phyloP scores from a whole-genome alignment of 2,329 filamentous ascomycete species.

The Claviceps sp. region DNA sequence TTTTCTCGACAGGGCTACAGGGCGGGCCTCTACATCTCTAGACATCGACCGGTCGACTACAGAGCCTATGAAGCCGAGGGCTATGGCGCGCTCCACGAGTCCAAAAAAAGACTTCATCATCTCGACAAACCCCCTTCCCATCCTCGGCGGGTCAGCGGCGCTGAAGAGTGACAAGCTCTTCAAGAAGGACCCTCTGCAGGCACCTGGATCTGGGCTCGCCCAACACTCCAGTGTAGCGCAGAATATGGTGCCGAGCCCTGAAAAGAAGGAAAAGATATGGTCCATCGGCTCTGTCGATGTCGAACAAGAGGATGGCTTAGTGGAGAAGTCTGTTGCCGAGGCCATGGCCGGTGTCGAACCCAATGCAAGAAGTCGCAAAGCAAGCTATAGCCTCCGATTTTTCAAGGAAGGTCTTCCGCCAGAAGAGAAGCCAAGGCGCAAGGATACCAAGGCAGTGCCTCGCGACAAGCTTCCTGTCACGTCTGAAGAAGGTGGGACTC shows the following conservation, averaged over 20 bases:
- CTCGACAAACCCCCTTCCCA: conserved; percentile 10
- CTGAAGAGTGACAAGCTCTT: conserved; percentile 6
- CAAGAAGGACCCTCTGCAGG: conserved; percentile 7
- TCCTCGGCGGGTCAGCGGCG: conserved; percentile 6
- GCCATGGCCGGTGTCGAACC: conserved; percentile 48
- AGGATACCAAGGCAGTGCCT: conserved; percentile 25
- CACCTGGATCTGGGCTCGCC: conserved; percentile 12
- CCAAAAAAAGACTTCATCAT: conserved; percentile 16
- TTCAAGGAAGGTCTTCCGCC: conserved; percentile 52
- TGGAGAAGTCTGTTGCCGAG: conserved; percentile 52
- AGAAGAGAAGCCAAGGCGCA: conserved; percentile 42
- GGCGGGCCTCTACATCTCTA: conserved; percentile 20
- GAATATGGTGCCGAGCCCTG: conserved; percentile 30
- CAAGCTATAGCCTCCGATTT: conserved; percentile 52
- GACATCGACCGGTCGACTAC: conserved; percentile 19
- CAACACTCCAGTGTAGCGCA: conserved; percentile 28
- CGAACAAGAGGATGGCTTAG: conserved; percentile 39
- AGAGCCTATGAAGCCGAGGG: conserved; percentile 14
- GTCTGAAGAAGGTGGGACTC: conserved; percentile 17
- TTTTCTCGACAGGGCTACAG: conserved; percentile 17
- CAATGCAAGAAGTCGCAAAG: conserved; percentile 52
- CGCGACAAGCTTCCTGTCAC: conserved; percentile 29
- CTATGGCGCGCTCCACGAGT: conserved; percentile 14
- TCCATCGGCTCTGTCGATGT: conserved; percentile 43
- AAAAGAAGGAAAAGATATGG: conserved; percentile 52